Evolutionary conservation across 2,329 filamentous ascomycete species (phyloP), one percentile per base, ranked within the genome.

Genomic region (Aspergillus bombycis): DNA sequence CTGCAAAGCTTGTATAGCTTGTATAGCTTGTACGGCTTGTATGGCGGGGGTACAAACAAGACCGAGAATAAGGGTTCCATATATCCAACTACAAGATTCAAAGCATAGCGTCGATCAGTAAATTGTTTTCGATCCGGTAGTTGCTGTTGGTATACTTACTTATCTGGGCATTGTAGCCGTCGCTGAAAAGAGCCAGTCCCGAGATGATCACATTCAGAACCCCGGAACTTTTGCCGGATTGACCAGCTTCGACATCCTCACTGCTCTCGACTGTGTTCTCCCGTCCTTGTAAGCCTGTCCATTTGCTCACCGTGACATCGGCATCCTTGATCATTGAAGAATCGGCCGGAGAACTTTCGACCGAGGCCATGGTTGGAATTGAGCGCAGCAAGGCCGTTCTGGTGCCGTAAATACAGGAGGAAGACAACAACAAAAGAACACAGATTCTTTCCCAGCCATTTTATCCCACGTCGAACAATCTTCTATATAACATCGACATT

Each of bases 81-180:
- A 58, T 78, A 78, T 2, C 70, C 75, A 58, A 72, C 68, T 69
- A 28, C 7, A 30, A 7, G 4, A 8, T 23, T 11, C 34, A 34
- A 6, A 12, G 26, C 16, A 3, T 11, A 19, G 7, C 26, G 11
- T 26, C 14, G 1, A 19, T 50, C 26, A 50, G 11, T 50, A 19
- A 7, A 8, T 26, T 19, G 7, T 26, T 50, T 19, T 26, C 2
- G 16, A 10, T 30, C 26, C 11, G 21, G 14, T 7, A n/a, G n/a
- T n/a, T n/a, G n/a, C n/a, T 34, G 9, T 26, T 10, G 2, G 14
- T 19, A 56, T 14, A 10, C 11, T 9, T 59, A 70, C 72, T 76
- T 62, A 76, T 76, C 59, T 77, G 73, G 4, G 75, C 77, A 68
- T 79, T 78, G 70, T 78, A 78, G 9, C 77, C 76, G 67, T 79